These are phyloP conservation scores for Dryas integrifolia DNA, from an alignment of 331 rosid genomes.

Conservation along the genomic window DNA sequence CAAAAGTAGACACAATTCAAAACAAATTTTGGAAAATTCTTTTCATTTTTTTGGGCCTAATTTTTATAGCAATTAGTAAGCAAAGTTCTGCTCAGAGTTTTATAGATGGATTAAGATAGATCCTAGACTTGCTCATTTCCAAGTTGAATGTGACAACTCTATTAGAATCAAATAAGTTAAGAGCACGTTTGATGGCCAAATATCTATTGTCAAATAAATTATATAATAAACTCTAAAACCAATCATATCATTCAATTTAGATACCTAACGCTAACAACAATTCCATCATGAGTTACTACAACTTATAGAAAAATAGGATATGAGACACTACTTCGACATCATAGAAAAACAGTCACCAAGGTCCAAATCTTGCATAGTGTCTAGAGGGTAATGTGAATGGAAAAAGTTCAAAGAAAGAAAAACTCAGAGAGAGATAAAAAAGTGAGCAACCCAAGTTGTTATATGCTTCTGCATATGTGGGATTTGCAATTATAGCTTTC, in stretches of 20 bases:
- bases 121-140: background rate
- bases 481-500: conserved; percentile 94
- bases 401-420: conserved; percentile 13
- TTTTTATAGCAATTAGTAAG: background rate
- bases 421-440: conserved; percentile 6
- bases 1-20: background rate
- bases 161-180: background rate
- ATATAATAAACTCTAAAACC: background rate
- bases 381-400: conserved; percentile 1
- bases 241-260: background rate
- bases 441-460: conserved; percentile 73
- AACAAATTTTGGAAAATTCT: background rate
- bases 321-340: background rate
- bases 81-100: background rate
- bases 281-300: background rate
- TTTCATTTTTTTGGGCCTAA: background rate
- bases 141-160: background rate
- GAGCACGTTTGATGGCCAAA: too few species aligned
- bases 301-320: background rate
- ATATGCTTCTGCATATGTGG: conserved; percentile 96
- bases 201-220: background rate
- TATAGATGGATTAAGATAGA: conserved; percentile 1
- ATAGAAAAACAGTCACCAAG: conserved; percentile 4
- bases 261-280: background rate
- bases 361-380: conserved; percentile 4